Evolutionary conservation across 352 stramenopile genomes (phyloP).

Genomic region (Phytopythium delawarense): DNA sequence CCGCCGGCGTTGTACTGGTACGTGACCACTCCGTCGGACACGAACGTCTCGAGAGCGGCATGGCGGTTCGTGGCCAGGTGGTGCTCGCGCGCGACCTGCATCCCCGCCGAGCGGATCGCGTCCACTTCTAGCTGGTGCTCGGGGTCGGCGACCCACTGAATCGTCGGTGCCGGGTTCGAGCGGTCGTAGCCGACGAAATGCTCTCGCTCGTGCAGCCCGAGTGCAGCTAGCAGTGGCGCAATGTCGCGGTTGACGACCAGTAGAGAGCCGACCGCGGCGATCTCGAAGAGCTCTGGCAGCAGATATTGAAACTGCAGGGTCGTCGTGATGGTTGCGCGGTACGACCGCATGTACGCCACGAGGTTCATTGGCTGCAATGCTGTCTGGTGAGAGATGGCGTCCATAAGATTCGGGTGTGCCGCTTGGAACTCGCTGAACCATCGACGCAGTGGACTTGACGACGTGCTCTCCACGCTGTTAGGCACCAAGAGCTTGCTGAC

Average conservation of each 20-base stretch:
- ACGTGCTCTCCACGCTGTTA: constrained; percentile 31
- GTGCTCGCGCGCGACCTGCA: constrained; percentile 46
- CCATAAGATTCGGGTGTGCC: constrained; percentile 42
- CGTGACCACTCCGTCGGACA: constrained; percentile 36
- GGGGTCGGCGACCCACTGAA: constrained; percentile 50
- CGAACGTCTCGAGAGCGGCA: constrained; percentile 51
- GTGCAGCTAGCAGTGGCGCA: constrained; percentile 35
- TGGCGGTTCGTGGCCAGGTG: constrained; percentile 64
- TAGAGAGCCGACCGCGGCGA: constrained; percentile 62
- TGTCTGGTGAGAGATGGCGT: constrained; percentile 52
- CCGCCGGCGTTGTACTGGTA: constrained; percentile 43
- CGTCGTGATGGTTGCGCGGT: constrained; percentile 67
- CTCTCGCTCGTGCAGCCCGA: constrained; percentile 51
- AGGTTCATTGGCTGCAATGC: constrained; percentile 65
- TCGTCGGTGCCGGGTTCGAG: constrained; percentile 32
- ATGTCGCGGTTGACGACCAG: constrained; percentile 66
- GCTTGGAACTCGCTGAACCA: constrained; percentile 59
- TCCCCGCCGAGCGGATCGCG: constrained; percentile 47
- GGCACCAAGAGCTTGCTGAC: constrained; percentile 72
- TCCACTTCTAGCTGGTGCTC: constrained; percentile 53
- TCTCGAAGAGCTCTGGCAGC: constrained; percentile 79
- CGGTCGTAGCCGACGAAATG: constrained; percentile 69
- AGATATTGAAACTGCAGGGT: constrained; percentile 76
- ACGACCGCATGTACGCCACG: constrained; percentile 64
- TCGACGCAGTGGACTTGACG: constrained; percentile 63